A percentile compares a stretch with the other conserved stretches of the same genome.
Evolutionary conservation across 1,284 basidiomycete species (phyloP).

Genomic region (Tremellales sp.): DNA sequence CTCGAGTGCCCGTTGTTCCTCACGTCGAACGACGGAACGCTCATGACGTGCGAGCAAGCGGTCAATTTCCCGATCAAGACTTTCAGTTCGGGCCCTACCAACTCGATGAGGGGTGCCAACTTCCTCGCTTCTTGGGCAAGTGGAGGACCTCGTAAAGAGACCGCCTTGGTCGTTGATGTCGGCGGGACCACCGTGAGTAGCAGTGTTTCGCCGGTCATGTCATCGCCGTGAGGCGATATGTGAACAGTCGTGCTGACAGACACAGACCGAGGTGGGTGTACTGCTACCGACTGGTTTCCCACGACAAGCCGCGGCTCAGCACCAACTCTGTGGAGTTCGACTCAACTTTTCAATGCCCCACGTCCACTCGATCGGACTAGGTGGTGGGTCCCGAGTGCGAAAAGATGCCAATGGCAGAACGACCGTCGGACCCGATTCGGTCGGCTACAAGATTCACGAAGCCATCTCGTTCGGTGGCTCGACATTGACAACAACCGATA

Average conservation of each 20-base stretch:
- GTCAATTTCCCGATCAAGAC: constrained; percentile 60
- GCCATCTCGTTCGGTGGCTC: constrained; percentile 55
- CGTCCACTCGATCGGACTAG: constrained; percentile 35
- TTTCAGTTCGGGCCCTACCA: constrained; percentile 60
- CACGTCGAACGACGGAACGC: constrained; percentile 59
- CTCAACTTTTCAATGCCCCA: constrained; percentile 40
- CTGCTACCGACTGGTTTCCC: constrained; percentile 35
- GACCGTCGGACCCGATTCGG: constrained; percentile 58
- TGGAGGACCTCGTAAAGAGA: constrained; percentile 43
- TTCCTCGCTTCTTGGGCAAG: constrained; percentile 52
- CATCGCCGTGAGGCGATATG: too few species aligned
- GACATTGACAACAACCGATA: constrained; percentile 56
- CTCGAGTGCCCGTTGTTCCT: constrained; percentile 57
- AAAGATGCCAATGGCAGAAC: constrained; percentile 34
- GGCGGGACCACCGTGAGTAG: constrained; percentile 54
- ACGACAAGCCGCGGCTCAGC: constrained; percentile 29
- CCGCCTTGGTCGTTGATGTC: constrained; percentile 57
- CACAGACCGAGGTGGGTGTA: constrained; percentile 26
- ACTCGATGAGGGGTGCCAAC: constrained; percentile 61
- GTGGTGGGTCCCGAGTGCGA: constrained; percentile 32
- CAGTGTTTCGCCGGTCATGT: too few species aligned
- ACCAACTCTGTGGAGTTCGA: constrained; percentile 31
- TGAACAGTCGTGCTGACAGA: not conserved
- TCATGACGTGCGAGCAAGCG: constrained; percentile 55
- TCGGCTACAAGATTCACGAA: constrained; percentile 55